These are phyloP conservation scores for Xylaria flabelliformis DNA, from an alignment of 495 filamentous ascomycete species.

Conservation along the genomic window DNA sequence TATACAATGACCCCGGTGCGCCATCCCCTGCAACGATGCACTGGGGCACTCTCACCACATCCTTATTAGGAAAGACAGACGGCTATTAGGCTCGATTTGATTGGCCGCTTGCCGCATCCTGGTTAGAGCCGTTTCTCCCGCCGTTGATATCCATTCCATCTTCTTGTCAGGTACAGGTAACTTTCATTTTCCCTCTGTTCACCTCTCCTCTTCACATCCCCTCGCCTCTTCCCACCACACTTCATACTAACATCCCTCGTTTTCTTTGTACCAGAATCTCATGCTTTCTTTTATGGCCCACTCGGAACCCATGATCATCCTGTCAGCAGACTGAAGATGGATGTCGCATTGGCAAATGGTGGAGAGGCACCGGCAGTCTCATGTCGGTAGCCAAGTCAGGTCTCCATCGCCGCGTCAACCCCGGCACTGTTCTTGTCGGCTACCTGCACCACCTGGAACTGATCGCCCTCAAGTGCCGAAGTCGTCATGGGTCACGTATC, in stretches of 20 bases:
- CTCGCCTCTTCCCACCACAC: constrained; percentile 19
- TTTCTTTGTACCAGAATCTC: background rate
- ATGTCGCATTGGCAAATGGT: constrained; percentile 18
- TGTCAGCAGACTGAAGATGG: constrained; percentile 21
- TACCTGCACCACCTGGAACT: constrained; percentile 20
- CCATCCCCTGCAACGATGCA: background rate
- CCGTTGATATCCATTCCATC: constrained; percentile 11
- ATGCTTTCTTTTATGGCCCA: constrained; percentile 11
- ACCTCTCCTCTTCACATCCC: background rate
- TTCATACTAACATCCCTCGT: background rate
- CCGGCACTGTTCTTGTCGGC: constrained; percentile 16
- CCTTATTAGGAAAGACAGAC: constrained; percentile 13
- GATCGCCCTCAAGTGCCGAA: constrained; percentile 23
- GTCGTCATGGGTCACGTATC: background rate
- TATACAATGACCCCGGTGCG: background rate
- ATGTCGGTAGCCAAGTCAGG: constrained; percentile 24
- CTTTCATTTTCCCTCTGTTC: background rate
- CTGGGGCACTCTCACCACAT: background rate
- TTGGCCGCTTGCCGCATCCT: background rate
- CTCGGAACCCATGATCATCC: constrained; percentile 20
- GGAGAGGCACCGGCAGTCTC: constrained; percentile 18
- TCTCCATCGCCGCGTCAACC: constrained; percentile 5
- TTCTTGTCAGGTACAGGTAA: constrained; percentile 12
- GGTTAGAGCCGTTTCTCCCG: constrained; percentile 15
- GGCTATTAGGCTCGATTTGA: background rate